A percentile compares a stretch with the other conserved stretches of the same genome.
phyloP scores from a whole-genome alignment of 2,329 filamentous ascomycete species.

The Calonectria henricotiae region DNA sequence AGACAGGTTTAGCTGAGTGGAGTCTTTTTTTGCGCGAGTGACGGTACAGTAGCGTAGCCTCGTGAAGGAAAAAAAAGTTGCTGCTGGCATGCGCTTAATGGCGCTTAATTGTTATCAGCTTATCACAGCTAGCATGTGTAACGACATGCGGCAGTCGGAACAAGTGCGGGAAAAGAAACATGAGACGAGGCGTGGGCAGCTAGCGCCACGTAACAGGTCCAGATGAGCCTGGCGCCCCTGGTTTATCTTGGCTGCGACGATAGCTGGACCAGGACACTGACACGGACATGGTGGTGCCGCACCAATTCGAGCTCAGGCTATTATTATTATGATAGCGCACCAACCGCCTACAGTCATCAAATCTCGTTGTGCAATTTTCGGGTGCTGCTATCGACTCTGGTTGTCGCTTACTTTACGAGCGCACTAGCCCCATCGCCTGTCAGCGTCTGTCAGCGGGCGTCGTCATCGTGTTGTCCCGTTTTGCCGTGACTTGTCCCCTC shows the following conservation, averaged over 20 bases:
- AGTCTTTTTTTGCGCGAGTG: slow-evolving; percentile 36
- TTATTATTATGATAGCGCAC: slow-evolving; percentile 4
- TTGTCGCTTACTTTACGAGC: slow-evolving; percentile 1
- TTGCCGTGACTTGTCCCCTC: slow-evolving; percentile 12
- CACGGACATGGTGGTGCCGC: slow-evolving; percentile 18
- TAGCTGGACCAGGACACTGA: slow-evolving; percentile 7
- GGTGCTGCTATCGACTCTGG: background rate
- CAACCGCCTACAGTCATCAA: background rate
- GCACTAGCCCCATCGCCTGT: slow-evolving; percentile 15
- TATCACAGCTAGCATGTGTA: background rate
- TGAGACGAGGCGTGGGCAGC: slow-evolving; percentile 15
- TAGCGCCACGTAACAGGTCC: slow-evolving; percentile 27
- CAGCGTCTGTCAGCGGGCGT: slow-evolving; percentile 29
- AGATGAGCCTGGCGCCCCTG: slow-evolving; percentile 20
- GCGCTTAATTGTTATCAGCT: slow-evolving; percentile 33
- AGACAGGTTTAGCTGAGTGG: slow-evolving; percentile 35
- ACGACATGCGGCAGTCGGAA: slow-evolving; percentile 21
- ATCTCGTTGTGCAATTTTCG: slow-evolving; percentile 2
- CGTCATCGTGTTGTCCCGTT: slow-evolving; percentile 26
- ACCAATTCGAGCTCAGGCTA: slow-evolving; percentile 21
- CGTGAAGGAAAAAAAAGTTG: slow-evolving; percentile 22
- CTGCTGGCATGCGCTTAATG: slow-evolving; percentile 6
- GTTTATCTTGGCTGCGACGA: slow-evolving; percentile 27
- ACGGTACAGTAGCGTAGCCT: slow-evolving; percentile 26
- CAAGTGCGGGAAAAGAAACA: slow-evolving; percentile 31